These are phyloP conservation scores for Endocladia muricata DNA, from an alignment of 31 red algal species.

Conservation along the genomic window DNA sequence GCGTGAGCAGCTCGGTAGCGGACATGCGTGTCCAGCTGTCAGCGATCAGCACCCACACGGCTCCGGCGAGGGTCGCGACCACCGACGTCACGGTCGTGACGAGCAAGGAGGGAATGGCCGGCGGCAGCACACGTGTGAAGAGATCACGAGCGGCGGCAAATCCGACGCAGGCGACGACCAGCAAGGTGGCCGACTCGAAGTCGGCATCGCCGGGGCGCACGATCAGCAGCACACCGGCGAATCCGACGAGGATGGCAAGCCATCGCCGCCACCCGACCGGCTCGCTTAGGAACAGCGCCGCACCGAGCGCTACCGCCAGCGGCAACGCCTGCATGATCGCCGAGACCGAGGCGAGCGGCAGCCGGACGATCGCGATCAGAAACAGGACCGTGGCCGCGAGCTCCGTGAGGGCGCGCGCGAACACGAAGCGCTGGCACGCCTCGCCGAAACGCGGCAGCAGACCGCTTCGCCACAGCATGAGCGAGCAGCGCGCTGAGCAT, in stretches of 20 bases:
- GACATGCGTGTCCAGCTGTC: no score
- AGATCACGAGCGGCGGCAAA: background rate
- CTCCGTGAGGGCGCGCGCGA: background rate
- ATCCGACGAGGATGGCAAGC: background rate
- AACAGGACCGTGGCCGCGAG: background rate
- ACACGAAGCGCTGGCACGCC: background rate
- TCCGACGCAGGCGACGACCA: background rate
- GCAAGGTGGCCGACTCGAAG: background rate
- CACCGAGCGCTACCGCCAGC: background rate
- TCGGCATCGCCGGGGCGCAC: background rate
- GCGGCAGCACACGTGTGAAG: no score
- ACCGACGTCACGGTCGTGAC: no score
- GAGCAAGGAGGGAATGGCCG: no score
- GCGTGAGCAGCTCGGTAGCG: no score
- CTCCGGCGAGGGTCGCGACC: no score
- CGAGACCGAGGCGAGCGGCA: background rate
- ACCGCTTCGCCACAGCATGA: background rate
- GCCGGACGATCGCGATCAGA: background rate
- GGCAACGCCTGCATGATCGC: constrained; percentile 3
- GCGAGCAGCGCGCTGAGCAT: background rate
- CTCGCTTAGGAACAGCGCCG: background rate
- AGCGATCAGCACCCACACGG: no score
- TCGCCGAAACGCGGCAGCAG: background rate
- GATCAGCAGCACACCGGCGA: background rate
- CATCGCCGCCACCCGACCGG: background rate